A percentile compares a stretch with the other conserved stretches of the same genome.
phyloP scores from a whole-genome alignment of 495 filamentous ascomycete genomes.

The Pseudoneurospora amorphoporcata region DNA sequence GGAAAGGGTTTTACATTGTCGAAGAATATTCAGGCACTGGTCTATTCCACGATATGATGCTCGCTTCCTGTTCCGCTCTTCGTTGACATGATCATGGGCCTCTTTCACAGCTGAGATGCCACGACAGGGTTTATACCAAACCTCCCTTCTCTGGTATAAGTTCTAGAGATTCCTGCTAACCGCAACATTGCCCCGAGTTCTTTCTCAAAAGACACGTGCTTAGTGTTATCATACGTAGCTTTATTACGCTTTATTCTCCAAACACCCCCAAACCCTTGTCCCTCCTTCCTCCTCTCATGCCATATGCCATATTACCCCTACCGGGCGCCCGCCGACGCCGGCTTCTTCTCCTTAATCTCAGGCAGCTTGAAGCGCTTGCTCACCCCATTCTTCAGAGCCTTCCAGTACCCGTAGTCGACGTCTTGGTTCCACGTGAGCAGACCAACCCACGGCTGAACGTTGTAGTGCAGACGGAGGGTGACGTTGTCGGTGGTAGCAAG shows the following conservation, averaged over 20 bases:
- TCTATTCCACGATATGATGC: not conserved
- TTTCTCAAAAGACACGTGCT: not conserved
- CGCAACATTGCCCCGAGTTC: not conserved
- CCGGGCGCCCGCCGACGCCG: not conserved
- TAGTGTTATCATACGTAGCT: not conserved
- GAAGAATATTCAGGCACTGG: not conserved
- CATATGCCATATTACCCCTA: not conserved
- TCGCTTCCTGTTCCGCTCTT: not conserved
- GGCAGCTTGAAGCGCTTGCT: conserved; percentile 68
- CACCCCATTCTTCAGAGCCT: conserved; percentile 46
- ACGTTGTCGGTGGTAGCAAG: conserved; percentile 63
- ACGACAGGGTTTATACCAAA: not conserved
- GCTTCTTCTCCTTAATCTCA: conserved; percentile 51
- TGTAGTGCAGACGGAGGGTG: conserved; percentile 74
- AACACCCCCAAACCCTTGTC: not conserved
- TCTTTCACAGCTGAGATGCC: not conserved
- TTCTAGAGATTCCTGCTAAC: not conserved
- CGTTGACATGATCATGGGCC: not conserved
- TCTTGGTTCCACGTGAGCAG: conserved; percentile 65
- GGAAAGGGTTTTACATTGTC: not conserved
- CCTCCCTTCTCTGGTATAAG: not conserved
- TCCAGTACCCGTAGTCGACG: conserved; percentile 51
- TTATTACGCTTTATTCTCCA: not conserved
- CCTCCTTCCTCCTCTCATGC: conserved; percentile 5
- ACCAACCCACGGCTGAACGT: conserved; percentile 96